Evolutionary conservation across 164 flowering plant genomes (phyloP).

Genomic region (Kingdonia uniflora): DNA sequence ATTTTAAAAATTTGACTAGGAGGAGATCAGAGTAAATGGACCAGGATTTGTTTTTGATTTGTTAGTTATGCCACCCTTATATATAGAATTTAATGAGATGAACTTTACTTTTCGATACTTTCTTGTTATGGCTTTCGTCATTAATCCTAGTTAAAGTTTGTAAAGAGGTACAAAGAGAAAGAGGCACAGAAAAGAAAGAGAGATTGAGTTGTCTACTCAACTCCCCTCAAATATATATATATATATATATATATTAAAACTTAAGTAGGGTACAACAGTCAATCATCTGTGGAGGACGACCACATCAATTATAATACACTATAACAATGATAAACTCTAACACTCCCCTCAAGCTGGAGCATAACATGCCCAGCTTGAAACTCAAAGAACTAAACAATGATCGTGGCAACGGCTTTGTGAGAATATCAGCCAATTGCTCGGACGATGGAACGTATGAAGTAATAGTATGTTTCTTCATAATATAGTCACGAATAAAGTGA

Average conservation of each 20-base stretch:
- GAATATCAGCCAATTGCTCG: neutral
- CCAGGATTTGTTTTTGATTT: no score
- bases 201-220: no score
- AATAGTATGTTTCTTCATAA: neutral
- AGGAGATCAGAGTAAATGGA: no score
- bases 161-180: neutral
- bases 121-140: no score
- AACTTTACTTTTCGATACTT: no score
- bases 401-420: neutral
- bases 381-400: neutral
- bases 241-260: no score
- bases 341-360: constrained; percentile 4
- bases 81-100: no score
- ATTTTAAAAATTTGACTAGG: no score
- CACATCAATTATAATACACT: neutral
- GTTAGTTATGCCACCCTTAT: no score
- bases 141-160: neutral
- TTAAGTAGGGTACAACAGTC: no score
- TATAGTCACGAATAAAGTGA: neutral
- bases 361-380: constrained; percentile 2
- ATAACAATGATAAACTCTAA: neutral
- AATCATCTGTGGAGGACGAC: neutral
- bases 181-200: no score
- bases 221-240: no score
- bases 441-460: constrained; percentile 1